phyloP scores from a whole-genome alignment of 768 basidiomycete species.

The Botryobasidium botryosum region DNA sequence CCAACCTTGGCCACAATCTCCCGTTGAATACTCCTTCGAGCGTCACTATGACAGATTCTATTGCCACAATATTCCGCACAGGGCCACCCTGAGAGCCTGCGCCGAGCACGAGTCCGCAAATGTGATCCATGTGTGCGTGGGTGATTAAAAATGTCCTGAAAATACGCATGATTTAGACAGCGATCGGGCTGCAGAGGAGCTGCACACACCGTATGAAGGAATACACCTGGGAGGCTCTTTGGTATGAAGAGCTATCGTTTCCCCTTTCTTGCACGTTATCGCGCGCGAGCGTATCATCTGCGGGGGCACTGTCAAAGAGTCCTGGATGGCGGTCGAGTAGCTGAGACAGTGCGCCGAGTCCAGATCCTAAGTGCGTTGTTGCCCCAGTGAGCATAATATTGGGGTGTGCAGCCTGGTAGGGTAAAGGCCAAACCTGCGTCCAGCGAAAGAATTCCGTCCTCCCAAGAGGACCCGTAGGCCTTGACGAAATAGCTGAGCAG shows the following conservation, averaged over 20 bases:
- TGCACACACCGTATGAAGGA: constrained; percentile 32
- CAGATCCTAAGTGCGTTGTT: constrained; percentile 42
- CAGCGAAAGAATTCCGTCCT: constrained; percentile 63
- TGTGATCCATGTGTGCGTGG: constrained; percentile 85
- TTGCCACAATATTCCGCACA: constrained; percentile 46
- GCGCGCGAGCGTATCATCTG: constrained; percentile 4
- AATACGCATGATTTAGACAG: neutral
- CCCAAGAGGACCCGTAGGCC: constrained; percentile 44
- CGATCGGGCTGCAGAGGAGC: constrained; percentile 8
- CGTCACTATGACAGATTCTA: constrained; percentile 43
- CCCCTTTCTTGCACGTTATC: constrained; percentile 7
- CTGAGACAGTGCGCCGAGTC: constrained; percentile 54
- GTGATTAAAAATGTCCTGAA: constrained; percentile 67
- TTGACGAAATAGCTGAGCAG: constrained; percentile 72
- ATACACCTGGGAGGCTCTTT: constrained; percentile 24
- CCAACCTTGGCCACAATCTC: constrained; percentile 71
- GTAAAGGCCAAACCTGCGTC: constrained; percentile 56
- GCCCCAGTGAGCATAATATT: neutral
- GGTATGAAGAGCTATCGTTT: constrained; percentile 6
- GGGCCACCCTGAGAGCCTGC: constrained; percentile 56
- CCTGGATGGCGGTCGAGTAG: constrained; percentile 40
- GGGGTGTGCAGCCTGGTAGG: neutral
- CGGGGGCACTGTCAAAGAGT: constrained; percentile 28
- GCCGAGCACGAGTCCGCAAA: constrained; percentile 62
- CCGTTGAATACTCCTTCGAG: constrained; percentile 59